phyloP scores from a whole-genome alignment of 2,329 filamentous ascomycete genomes.

The Ilyonectria destructans region DNA sequence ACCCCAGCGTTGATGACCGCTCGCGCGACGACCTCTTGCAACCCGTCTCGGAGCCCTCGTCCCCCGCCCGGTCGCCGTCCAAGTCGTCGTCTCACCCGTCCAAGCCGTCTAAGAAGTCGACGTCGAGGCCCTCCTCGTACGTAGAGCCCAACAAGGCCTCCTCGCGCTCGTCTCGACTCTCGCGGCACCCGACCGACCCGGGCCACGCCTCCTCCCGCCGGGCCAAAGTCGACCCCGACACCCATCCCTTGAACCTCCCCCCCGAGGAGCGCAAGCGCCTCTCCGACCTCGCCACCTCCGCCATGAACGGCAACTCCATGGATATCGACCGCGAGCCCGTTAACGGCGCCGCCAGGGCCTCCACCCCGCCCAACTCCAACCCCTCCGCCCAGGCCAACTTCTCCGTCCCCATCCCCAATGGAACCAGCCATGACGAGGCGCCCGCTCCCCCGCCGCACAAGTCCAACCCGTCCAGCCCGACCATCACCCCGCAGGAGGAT shows the following conservation, averaged over 20 bases:
- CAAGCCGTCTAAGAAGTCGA: slow-evolving; percentile 51
- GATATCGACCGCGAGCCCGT: slow-evolving; percentile 81
- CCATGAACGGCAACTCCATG: slow-evolving; percentile 78
- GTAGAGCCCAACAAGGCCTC: slow-evolving; percentile 50
- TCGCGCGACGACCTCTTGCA: slow-evolving; percentile 58
- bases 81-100: slow-evolving; percentile 53
- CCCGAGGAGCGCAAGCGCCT: slow-evolving; percentile 89
- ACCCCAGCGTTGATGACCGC: slow-evolving; percentile 54
- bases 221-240: slow-evolving; percentile 76
- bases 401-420: slow-evolving; percentile 69
- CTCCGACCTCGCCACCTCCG: slow-evolving; percentile 74
- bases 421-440: slow-evolving; percentile 61
- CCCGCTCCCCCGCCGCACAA: slow-evolving; percentile 83
- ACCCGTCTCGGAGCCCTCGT: slow-evolving; percentile 56
- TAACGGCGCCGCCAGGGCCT: slow-evolving; percentile 58
- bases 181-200: slow-evolving; percentile 66
- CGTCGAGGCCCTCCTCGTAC: slow-evolving; percentile 53
- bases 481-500: slow-evolving; percentile 75
- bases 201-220: slow-evolving; percentile 61
- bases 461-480: slow-evolving; percentile 74
- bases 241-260: slow-evolving; percentile 90
- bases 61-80: slow-evolving; percentile 55
- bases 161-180: slow-evolving; percentile 62
- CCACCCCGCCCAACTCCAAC: slow-evolving; percentile 65
- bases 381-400: slow-evolving; percentile 62